Evolutionary conservation across 1,139 yeast genomes (phyloP).

Genomic region (Yamadazyma blattariae): DNA sequence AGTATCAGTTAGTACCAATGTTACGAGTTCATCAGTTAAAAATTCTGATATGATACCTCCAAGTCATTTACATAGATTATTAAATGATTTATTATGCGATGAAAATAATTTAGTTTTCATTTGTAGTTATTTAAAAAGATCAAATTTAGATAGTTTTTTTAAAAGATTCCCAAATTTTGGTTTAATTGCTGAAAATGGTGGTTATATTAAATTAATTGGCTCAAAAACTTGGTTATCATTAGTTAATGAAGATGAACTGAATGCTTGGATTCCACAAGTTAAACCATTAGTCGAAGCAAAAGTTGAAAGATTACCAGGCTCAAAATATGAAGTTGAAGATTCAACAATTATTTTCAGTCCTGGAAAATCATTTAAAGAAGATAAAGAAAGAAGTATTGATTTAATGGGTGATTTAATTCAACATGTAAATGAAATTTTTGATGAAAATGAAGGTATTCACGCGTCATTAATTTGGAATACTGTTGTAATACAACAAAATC

Average conservation of each 20-base stretch:
- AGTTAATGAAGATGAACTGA: slow-evolving; percentile 48
- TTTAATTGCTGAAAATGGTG: slow-evolving; percentile 88
- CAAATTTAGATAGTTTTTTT: slow-evolving; percentile 65
- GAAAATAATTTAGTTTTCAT: slow-evolving; percentile 67
- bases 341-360: slow-evolving; percentile 75
- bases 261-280: slow-evolving; percentile 62
- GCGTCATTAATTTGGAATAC: slow-evolving; percentile 71
- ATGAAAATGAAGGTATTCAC: slow-evolving; percentile 60
- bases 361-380: slow-evolving; percentile 57
- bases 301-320: slow-evolving; percentile 78
- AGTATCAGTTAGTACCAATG: slow-evolving; percentile 11
- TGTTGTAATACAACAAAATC: slow-evolving; percentile 63
- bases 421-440: slow-evolving; percentile 76
- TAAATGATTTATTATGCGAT: slow-evolving; percentile 40
- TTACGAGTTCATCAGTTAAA: slow-evolving; percentile 20
- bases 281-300: slow-evolving; percentile 60
- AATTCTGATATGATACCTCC: slow-evolving; percentile 35
- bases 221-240: slow-evolving; percentile 64
- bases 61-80: slow-evolving; percentile 47
- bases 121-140: slow-evolving; percentile 60
- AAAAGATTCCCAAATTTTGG: slow-evolving; percentile 71
- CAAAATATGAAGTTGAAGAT: slow-evolving; percentile 69
- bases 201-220: slow-evolving; percentile 57
- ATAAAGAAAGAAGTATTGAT: slow-evolving; percentile 60
- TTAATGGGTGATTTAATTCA: slow-evolving; percentile 84